phyloP scores from a whole-genome alignment of 164 flowering plant species.

The Kalanchoe fedtschenkoi region DNA sequence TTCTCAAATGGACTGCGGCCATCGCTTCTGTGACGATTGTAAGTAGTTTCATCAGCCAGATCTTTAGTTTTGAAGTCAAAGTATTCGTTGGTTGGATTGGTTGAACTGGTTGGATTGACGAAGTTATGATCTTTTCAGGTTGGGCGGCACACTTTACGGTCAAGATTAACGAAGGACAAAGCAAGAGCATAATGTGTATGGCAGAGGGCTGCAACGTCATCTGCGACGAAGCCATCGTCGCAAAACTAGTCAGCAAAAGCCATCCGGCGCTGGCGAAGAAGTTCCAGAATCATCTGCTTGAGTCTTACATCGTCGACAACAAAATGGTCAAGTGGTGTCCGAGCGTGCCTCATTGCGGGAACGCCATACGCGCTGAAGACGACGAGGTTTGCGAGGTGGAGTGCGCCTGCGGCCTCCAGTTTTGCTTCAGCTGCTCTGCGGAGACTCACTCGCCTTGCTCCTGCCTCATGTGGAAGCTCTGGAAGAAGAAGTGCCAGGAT shows the following conservation, averaged over 20 bases:
- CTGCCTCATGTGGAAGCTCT: conserved; percentile 86
- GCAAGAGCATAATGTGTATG: conserved; percentile 83
- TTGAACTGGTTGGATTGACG: too few species aligned
- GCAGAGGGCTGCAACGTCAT: conserved; percentile 74
- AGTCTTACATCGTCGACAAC: conserved; percentile 88
- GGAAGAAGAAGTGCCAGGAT: conserved; percentile 69
- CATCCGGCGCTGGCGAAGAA: conserved; percentile 63
- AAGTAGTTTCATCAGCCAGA: conserved; percentile 15
- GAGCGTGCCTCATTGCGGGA: conserved; percentile 89
- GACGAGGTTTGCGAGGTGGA: conserved; percentile 76
- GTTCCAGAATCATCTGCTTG: conserved; percentile 74
- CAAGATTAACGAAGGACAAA: conserved; percentile 84
- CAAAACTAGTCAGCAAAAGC: conserved; percentile 47
- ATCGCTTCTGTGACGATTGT: conserved; percentile 76
- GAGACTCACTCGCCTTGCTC: conserved; percentile 97
- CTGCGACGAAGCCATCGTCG: conserved; percentile 69
- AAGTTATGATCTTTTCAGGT: conserved; percentile 23
- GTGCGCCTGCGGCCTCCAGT: conserved; percentile 75
- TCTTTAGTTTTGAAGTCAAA: not conserved
- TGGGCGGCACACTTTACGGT: conserved; percentile 83
- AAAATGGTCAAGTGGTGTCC: conserved; percentile 94
- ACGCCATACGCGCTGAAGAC: conserved; percentile 77
- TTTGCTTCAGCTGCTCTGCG: conserved; percentile 71
- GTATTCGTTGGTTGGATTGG: not conserved
- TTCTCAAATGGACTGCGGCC: conserved; percentile 82